Base-by-base conservation (phyloP, 2,329 filamentous ascomycete species). In the Dryadomyces quercivorus region DNA sequence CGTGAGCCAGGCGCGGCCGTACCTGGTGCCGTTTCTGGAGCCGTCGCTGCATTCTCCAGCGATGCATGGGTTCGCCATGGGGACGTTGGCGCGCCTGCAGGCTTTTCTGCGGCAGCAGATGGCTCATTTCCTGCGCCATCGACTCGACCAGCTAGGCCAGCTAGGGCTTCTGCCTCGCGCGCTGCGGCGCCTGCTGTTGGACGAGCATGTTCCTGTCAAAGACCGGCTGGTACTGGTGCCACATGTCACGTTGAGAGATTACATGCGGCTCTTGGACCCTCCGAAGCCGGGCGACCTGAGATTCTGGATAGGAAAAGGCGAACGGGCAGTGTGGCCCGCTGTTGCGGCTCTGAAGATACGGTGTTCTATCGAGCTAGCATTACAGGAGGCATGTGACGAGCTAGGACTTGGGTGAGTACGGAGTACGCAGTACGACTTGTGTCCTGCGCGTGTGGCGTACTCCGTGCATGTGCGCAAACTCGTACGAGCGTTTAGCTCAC, bases 291-390 rank as follows among this genome's bases (percentile, higher is more conserved):
- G 85, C 56, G 84, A 81, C 9, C 72, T 96, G 3, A 82, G 88
- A 56, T 86, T 92, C 61, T 96, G 91, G 92, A 90, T 94, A 53
- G 68, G 83, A 36, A 78, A 85, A 54, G 92, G 92, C 1, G 92
- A 97, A 69, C 74, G 84, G 58, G 91, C 87, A 60, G 89, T 95
- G 0, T 97, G 92, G 91, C 92, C 91, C 0, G 88, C 89, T 2
- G 81, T 95, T 3, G 84, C 84, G 36, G 88, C 90, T 15, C 69
- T 97, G 58, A 85, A 85, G 61, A 84, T 95, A 7, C 75, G 92
- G 7, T 93, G 88, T 67, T 85, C 84, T 5, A 78, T 97, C 8
- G 92, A 97, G 67, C 85, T 90, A 54, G 90, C 95, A 65, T 74
- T 97, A 12, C 91, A 96, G 66, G 75, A 84, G 49, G 86, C 88